Percentiles rank a stretch among this genome's conserved stretches.
These are phyloP conservation scores for Lodderomyces beijingensis DNA, from an alignment of 1,139 yeast species.

Conservation along the genomic window DNA sequence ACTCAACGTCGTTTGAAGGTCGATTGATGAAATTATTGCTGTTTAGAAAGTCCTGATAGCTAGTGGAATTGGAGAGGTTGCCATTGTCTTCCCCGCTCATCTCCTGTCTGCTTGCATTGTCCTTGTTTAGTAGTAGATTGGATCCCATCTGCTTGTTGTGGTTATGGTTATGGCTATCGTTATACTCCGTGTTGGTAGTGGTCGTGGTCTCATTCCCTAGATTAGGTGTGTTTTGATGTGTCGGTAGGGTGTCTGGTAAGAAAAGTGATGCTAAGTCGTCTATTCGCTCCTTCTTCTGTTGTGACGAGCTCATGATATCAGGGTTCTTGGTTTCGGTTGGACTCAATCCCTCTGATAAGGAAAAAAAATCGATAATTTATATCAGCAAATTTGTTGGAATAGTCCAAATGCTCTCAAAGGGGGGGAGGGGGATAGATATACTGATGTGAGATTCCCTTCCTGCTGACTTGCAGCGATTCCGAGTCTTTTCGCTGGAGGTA, in stretches of 20 bases:
- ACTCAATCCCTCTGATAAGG: no score
- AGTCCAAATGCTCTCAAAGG: no score
- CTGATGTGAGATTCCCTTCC: no score
- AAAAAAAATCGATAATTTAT: no score
- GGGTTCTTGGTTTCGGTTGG: no score
- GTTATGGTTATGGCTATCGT: slow-evolving; percentile 2
- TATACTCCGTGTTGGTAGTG: slow-evolving; percentile 4
- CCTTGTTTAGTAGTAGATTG: slow-evolving; percentile 2
- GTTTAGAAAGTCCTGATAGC: slow-evolving; percentile 20
- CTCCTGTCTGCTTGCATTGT: no score
- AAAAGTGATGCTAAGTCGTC: slow-evolving; percentile 44
- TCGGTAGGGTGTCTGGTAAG: slow-evolving; percentile 37
- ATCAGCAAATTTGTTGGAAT: no score
- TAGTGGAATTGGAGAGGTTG: slow-evolving; percentile 8
- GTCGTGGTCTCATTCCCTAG: slow-evolving; percentile 5
- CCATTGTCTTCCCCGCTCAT: neutral
- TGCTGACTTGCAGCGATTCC: no score
- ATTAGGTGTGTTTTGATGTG: slow-evolving; percentile 7
- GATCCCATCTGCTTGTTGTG: neutral
- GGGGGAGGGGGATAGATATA: no score
- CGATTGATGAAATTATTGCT: slow-evolving; percentile 21
- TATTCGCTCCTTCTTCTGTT: slow-evolving; percentile 20
- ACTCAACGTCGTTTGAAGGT: slow-evolving; percentile 6
- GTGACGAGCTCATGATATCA: slow-evolving; percentile 11
- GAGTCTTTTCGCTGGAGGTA: no score